These are phyloP conservation scores for Phaeoacremonium minimum DNA, from an alignment of 2,329 filamentous ascomycete species.

Conservation along the genomic window DNA sequence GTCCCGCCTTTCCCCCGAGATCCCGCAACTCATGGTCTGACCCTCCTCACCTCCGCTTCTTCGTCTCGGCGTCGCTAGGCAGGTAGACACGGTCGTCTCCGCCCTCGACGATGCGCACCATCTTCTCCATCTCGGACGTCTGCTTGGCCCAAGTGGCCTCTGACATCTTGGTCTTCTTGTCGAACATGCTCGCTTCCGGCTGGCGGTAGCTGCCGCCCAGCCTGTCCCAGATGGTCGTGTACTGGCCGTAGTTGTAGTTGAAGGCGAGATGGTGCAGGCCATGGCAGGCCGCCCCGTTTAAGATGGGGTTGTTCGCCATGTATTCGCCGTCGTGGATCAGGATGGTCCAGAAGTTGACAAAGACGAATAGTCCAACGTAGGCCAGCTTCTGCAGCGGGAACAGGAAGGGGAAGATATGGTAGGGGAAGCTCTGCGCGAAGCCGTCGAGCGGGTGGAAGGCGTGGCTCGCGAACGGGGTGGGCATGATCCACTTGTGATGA, in stretches of 20 bases:
- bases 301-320: conserved; percentile 80
- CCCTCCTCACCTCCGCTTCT: too few relatives aligned
- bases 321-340: conserved; percentile 97
- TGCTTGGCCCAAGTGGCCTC: conserved; percentile 76
- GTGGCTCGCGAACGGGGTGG: conserved; percentile 85
- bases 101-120: conserved; percentile 67
- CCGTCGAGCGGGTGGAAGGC: conserved; percentile 95
- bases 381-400: conserved; percentile 91
- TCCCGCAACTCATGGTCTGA: too few relatives aligned
- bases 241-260: conserved; percentile 93
- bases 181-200: conserved; percentile 82
- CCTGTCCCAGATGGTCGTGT: conserved; percentile 88
- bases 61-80: conserved; percentile 38
- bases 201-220: conserved; percentile 81
- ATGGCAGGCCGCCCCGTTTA: conserved; percentile 94
- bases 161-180: conserved; percentile 81
- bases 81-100: conserved; percentile 47
- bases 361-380: conserved; percentile 80
- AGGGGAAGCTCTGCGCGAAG: conserved; percentile 82
- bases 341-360: conserved; percentile 96
- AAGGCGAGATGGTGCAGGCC: conserved; percentile 85
- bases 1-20: too few relatives aligned
- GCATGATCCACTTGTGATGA: conserved; percentile 99
- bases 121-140: conserved; percentile 68
- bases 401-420: conserved; percentile 89